Evolutionary conservation across 306 rosid genomes (phyloP).

Genomic region (Dryas alaskensis): DNA sequence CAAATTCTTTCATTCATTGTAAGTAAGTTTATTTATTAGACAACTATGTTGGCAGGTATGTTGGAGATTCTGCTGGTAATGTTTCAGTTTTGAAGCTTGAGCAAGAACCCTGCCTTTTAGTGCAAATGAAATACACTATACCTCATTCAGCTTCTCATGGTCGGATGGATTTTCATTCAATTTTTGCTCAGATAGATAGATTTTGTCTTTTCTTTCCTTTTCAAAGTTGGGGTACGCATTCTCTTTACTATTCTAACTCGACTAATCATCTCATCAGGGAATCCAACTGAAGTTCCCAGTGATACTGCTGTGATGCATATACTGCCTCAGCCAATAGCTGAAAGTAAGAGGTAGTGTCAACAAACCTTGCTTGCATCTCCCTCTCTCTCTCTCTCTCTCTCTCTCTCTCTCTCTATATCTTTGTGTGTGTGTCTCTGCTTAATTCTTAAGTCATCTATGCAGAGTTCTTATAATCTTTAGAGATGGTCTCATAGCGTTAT

Average conservation of each 20-base stretch:
- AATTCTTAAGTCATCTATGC: constrained; percentile 27
- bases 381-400: too few species aligned
- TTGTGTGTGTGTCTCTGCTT: too few species aligned
- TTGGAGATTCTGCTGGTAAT: constrained; percentile 74
- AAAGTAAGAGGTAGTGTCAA: constrained; percentile 64
- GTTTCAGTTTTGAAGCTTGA: constrained; percentile 70
- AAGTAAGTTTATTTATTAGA: constrained; percentile 5
- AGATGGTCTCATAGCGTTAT: constrained; percentile 60
- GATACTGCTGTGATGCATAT: constrained; percentile 48
- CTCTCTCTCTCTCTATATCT: too few species aligned
- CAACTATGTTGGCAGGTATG: constrained; percentile 49
- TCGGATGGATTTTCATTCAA: constrained; percentile 32
- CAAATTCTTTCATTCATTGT: background rate
- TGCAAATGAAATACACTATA: constrained; percentile 59
- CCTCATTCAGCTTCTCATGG: constrained; percentile 70
- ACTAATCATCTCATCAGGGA: constrained; percentile 45
- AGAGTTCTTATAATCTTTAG: constrained; percentile 65
- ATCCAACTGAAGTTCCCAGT: constrained; percentile 43
- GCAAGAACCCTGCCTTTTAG: constrained; percentile 46
- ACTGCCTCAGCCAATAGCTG: constrained; percentile 75
- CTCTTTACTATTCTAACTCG: background rate
- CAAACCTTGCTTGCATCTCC: constrained; percentile 15
- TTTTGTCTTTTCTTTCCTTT: background rate
- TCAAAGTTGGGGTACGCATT: background rate
- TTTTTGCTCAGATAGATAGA: background rate